These are phyloP conservation scores for Fusarium graminum DNA, from an alignment of 2,329 filamentous ascomycete genomes.

Conservation along the genomic window DNA sequence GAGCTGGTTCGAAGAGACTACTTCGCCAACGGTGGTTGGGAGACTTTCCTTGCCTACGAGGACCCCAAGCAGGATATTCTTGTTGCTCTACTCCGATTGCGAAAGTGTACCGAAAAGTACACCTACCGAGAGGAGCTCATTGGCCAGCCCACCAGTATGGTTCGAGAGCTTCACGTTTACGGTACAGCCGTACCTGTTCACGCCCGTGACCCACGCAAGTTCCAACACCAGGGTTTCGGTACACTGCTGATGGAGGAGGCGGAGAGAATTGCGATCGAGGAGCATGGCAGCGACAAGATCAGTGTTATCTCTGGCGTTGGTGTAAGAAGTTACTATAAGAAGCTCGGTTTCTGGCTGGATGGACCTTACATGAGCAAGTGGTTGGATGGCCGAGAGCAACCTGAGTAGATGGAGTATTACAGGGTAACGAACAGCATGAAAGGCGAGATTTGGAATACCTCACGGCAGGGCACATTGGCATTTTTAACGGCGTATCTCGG, in stretches of 20 bases:
- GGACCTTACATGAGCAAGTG: slow-evolving; percentile 85
- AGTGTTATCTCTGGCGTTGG: slow-evolving; percentile 98
- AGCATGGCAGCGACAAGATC: slow-evolving; percentile 94
- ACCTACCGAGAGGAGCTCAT: slow-evolving; percentile 91
- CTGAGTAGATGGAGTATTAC: slow-evolving; percentile 18
- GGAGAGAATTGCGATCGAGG: slow-evolving; percentile 91
- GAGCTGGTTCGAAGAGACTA: slow-evolving; percentile 96
- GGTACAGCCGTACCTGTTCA: slow-evolving; percentile 98
- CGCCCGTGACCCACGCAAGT: slow-evolving; percentile 93
- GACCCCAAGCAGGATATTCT: slow-evolving; percentile 99
- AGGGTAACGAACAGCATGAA: slow-evolving; percentile 29
- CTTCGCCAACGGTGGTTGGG: slow-evolving; percentile 95
- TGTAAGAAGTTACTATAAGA: slow-evolving; percentile 93
- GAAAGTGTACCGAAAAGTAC: slow-evolving; percentile 91
- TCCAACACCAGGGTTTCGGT: slow-evolving; percentile 98
- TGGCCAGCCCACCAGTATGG: slow-evolving; percentile 89
- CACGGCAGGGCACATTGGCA: slow-evolving; percentile 27
- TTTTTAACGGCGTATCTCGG: slow-evolving; percentile 44
- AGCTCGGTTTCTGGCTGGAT: slow-evolving; percentile 93
- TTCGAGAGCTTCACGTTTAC: slow-evolving; percentile 96
- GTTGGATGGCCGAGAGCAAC: slow-evolving; percentile 62
- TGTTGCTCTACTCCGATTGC: slow-evolving; percentile 87
- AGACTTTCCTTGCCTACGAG: slow-evolving; percentile 97
- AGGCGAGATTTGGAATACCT: slow-evolving; percentile 33
- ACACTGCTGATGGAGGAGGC: slow-evolving; percentile 98